Evolutionary conservation across 306 rosid species (phyloP).

Genomic region (Sophora flavescens): DNA sequence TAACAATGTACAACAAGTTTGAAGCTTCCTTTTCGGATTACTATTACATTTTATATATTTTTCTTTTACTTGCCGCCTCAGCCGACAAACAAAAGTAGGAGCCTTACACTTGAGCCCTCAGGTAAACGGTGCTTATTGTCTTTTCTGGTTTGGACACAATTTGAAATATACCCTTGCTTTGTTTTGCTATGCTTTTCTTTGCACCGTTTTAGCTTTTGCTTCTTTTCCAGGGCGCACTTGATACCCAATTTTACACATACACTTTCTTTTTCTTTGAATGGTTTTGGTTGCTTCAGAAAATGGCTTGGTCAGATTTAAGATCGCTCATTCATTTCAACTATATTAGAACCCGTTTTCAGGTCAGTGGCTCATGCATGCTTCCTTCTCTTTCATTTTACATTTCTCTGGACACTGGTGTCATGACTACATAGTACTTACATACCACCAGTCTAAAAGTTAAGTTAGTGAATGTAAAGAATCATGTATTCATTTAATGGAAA

Average conservation of each 20-base stretch:
- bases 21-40: no score
- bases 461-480: no score
- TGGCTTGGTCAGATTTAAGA: conserved; percentile 73
- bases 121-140: no score
- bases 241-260: not conserved
- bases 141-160: not conserved
- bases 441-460: not conserved
- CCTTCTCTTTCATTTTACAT: no score
- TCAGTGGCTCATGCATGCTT: conserved; percentile 42
- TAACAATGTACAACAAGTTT: no score
- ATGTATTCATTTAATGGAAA: no score
- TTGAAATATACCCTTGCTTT: not conserved
- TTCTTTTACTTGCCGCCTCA: no score
- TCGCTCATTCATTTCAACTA: conserved; percentile 53
- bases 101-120: no score
- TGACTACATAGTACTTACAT: not conserved
- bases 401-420: no score
- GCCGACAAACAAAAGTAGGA: no score
- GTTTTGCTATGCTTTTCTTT: not conserved
- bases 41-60: no score
- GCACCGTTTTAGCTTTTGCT: not conserved
- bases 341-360: conserved; percentile 59
- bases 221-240: no score
- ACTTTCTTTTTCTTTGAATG: not conserved
- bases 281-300: conserved; percentile 40